These are phyloP conservation scores for Brasenia schreberi DNA, from an alignment of 164 flowering plant genomes.

Conservation along the genomic window DNA sequence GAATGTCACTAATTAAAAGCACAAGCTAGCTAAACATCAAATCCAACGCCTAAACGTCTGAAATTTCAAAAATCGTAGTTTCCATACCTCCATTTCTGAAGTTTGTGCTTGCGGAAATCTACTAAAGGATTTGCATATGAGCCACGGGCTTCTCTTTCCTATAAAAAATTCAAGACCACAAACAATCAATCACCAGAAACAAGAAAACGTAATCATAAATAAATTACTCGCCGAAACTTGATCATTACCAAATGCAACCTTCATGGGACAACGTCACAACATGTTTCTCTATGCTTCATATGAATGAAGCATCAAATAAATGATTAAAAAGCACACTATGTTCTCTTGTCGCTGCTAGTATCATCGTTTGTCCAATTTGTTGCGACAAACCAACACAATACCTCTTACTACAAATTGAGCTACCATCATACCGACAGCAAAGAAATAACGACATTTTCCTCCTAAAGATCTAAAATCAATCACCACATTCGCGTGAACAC, in stretches of 20 bases:
- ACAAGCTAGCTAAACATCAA: neutral
- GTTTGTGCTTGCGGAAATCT: conserved; percentile 13
- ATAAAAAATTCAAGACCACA: conserved; percentile 4
- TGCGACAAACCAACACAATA: too few relatives aligned
- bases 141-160: conserved; percentile 48
- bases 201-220: neutral
- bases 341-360: neutral
- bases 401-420: too few relatives aligned
- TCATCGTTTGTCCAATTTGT: too few relatives aligned
- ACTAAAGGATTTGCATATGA: conserved; percentile 49
- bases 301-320: neutral
- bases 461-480: too few relatives aligned
- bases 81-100: conserved; percentile 46
- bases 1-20: neutral
- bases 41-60: neutral
- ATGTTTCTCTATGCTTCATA: neutral
- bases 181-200: neutral
- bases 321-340: neutral
- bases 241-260: neutral
- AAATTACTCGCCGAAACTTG: neutral
- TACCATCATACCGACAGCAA: neutral
- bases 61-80: neutral
- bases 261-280: neutral
- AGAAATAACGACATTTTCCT: neutral
- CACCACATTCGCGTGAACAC: too few relatives aligned